Base-by-base conservation (phyloP, 495 filamentous ascomycete species). In the Penicillium egyptiacum region DNA sequence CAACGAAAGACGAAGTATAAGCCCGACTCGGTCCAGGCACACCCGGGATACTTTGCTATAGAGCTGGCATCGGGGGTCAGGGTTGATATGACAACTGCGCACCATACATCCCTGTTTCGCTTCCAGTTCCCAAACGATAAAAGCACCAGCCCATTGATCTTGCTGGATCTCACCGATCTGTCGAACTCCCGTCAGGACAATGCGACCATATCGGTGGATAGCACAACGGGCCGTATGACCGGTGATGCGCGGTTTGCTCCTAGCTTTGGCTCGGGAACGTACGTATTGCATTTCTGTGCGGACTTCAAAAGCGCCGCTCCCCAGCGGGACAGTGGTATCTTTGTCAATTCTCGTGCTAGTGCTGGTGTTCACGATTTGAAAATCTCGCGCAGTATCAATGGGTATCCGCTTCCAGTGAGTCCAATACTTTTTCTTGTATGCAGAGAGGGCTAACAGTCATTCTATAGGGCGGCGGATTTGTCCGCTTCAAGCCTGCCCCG, bases 101-200 rank as follows among this genome's bases (percentile, higher is more conserved):
- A 80, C 28, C 87, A 86, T 58, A 79, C 86, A 1, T 86, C 86
- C 4, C 68, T 89, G 30, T 85, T 83, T 56, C 81, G 83, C n/a
- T 89, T 90, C 61, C 74, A 73, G 3, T 89, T 89, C 58, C 77
- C 85, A 0, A 50, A 55, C 14, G 57, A 58, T 17, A 59, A 53
- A 20, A 77, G 65, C 43, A 60, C 55, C 30, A 79, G 68, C 33
- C 88, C 88, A 0, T 71, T 90, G 37, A 80, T 91, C 25, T 62
- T 89, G 43, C 70, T 89, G 43, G 88, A 92, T 62, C 74, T 90
- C 16, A 84, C 83, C 0, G 88, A 92, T 65, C 69, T 92, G 39
- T 80, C 85, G 0, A 75, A 87, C 60, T 85, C 86, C 0, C 77
- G 87, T 7, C 84, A 84, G 62, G 75, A 79, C 49, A 89, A 89